phyloP scores from a whole-genome alignment of 495 filamentous ascomycete species.

The Penicillium pulvis region DNA sequence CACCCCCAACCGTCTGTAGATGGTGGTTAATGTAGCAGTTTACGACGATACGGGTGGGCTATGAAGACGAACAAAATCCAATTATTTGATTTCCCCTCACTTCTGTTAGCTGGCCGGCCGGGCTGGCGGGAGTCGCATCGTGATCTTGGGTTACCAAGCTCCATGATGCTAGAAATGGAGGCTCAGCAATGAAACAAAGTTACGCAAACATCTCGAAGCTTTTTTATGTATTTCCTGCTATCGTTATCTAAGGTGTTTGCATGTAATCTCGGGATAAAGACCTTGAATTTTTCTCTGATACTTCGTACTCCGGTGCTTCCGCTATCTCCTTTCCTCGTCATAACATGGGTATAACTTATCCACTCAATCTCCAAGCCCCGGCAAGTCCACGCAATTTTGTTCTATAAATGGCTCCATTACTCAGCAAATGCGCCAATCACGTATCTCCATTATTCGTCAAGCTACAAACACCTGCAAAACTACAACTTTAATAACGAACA shows the following conservation, averaged over 20 bases:
- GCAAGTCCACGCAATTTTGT: not conserved
- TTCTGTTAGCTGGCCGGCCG: slow-evolving; percentile 17
- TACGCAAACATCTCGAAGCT: slow-evolving; percentile 9
- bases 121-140: slow-evolving; percentile 21
- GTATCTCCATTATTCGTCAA: not conserved
- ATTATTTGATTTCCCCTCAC: slow-evolving; percentile 21
- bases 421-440: slow-evolving; percentile 8
- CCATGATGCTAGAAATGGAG: slow-evolving; percentile 15
- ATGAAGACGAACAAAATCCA: slow-evolving; percentile 33
- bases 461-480: not conserved
- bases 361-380: not conserved
- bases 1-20: slow-evolving; percentile 70
- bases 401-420: slow-evolving; percentile 17
- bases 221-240: slow-evolving; percentile 7
- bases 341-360: not conserved
- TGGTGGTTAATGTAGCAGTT: slow-evolving; percentile 20
- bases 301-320: not conserved
- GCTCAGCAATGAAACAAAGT: slow-evolving; percentile 22
- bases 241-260: not conserved
- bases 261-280: slow-evolving; percentile 10
- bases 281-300: not conserved
- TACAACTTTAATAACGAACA: not conserved
- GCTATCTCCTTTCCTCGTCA: not conserved
- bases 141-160: slow-evolving; percentile 7
- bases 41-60: slow-evolving; percentile 29